Percentiles rank a stretch among this genome's conserved stretches.
These are phyloP conservation scores for Umbelopsis vinacea DNA, from an alignment of 192 early-diverging fungal species.

Conservation along the genomic window DNA sequence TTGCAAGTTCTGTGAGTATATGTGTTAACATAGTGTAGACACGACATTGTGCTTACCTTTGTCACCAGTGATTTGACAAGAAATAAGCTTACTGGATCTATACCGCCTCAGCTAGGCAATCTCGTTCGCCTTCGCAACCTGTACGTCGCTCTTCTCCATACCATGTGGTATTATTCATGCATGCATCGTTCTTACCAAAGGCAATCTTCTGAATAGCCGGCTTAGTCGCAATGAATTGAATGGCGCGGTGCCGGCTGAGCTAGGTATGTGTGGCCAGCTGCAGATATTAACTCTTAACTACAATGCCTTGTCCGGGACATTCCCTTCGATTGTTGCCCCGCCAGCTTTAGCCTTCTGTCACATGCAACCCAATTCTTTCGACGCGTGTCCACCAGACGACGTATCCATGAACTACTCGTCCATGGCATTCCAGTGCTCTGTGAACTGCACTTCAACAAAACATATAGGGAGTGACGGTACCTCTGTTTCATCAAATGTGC, in stretches of 20 bases:
- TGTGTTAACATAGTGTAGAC: background rate
- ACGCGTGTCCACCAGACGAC: constrained; percentile 25
- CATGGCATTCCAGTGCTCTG: constrained; percentile 37
- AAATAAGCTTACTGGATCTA: constrained; percentile 33
- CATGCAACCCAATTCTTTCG: constrained; percentile 34
- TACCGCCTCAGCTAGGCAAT: constrained; percentile 28
- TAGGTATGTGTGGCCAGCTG: constrained; percentile 22
- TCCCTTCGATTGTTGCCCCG: constrained; percentile 36
- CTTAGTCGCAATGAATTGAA: constrained; percentile 31
- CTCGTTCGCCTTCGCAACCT: constrained; percentile 30
- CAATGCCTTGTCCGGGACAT: constrained; percentile 33
- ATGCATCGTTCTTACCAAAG: background rate
- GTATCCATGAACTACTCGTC: constrained; percentile 23
- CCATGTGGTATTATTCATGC: background rate
- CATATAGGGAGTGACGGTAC: background rate
- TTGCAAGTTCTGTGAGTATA: constrained; percentile 33
- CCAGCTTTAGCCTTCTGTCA: constrained; percentile 26
- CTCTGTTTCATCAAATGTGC: background rate
- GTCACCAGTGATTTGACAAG: constrained; percentile 36
- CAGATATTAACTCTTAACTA: constrained; percentile 31
- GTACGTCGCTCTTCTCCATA: constrained; percentile 22
- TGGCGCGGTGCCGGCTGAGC: constrained; percentile 28
- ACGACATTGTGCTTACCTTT: background rate
- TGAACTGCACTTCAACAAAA: constrained; percentile 24
- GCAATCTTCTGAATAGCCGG: constrained; percentile 12